A percentile compares a stretch with the other conserved stretches of the same genome.
Evolutionary conservation across 371 early-diverging fungal genomes (phyloP).

Genomic region (Zopfochytrium polystomum): DNA sequence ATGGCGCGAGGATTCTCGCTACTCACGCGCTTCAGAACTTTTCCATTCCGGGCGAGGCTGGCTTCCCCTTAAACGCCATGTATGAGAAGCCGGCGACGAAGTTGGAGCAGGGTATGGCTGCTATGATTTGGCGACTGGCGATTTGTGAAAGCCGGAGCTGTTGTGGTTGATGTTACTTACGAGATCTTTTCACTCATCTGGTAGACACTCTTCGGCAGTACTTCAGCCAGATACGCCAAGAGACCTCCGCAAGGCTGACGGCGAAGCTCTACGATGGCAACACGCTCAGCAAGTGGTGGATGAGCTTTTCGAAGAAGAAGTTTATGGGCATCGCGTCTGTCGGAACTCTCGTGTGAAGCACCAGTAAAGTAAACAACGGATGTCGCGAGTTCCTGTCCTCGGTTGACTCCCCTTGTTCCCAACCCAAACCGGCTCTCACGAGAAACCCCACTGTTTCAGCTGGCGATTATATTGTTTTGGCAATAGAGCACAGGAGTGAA

Average conservation of each 20-base stretch:
- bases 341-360: conserved; percentile 28
- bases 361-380: too few species aligned
- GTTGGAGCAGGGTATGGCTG: conserved; percentile 67
- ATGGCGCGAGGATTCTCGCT: conserved; percentile 70
- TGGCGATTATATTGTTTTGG: too few species aligned
- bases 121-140: too few species aligned
- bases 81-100: conserved; percentile 73
- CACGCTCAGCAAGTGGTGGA: conserved; percentile 95
- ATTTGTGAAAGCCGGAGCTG: too few species aligned
- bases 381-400: too few species aligned
- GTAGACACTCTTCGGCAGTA: conserved; percentile 83
- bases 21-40: conserved; percentile 86
- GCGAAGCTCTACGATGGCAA: conserved; percentile 75
- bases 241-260: conserved; percentile 71
- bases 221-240: conserved; percentile 85
- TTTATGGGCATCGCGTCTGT: conserved; percentile 78
- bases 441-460: too few species aligned
- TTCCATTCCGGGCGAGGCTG: conserved; percentile 87
- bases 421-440: too few species aligned
- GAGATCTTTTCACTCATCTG: too few species aligned
- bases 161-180: too few species aligned
- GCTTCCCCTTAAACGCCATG: conserved; percentile 87
- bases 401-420: too few species aligned
- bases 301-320: conserved; percentile 94
- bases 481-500: too few species aligned